Evolutionary conservation across 225 moss, liverwort and hornwort genomes (phyloP), one percentile per base, ranked within the genome.

Genomic region (Thuidium tamariscinum): DNA sequence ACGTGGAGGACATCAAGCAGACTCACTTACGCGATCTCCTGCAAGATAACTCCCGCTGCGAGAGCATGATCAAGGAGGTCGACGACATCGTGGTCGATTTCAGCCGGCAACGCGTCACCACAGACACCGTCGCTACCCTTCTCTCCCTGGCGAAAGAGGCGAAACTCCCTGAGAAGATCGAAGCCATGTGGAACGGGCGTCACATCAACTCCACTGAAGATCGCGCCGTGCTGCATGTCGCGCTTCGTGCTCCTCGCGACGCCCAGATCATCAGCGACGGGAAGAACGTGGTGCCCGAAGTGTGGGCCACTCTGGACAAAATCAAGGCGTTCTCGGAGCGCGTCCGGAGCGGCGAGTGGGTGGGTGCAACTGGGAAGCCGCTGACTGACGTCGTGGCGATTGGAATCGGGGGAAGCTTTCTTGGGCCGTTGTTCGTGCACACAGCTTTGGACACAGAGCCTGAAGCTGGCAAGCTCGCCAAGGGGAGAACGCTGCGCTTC

Each of bases 331-430:
- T 99, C 80, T 95, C 99, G n/a, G 92, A 97, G 41, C 85, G 89
- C 73, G 94, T 99, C 85, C 94, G 99, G 37, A 91, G 88, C 88
- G 99, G 99, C 34, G 29, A 92, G 81, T 99, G 99, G 99, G 90
- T 93, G 67, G 98, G 98, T 51, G 94, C 90, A 20, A 97, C 98
- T n/a, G 96, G 98, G 62, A 96, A 97, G 80, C 88, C 94, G 27
- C 91, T 99, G 57, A 97, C 91, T 14, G 95, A 97, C 81, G 99
- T 99, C 46, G 99, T 99, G 81, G 96, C 99, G 46, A 92, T 99
- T 76, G 99, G 99, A 44, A 99, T 99, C 74, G 99, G 97, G 10
- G 97, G 97, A 19, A 99, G 99, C 88, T 99, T 96, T 79, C 86
- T 99, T 37, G 99, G 99, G 5, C 99, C 99, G 55, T 88, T 96